Conservation (phyloP, 2,329 filamentous ascomycete species). For the Phaeosphaeriaceae sp. region DNA sequence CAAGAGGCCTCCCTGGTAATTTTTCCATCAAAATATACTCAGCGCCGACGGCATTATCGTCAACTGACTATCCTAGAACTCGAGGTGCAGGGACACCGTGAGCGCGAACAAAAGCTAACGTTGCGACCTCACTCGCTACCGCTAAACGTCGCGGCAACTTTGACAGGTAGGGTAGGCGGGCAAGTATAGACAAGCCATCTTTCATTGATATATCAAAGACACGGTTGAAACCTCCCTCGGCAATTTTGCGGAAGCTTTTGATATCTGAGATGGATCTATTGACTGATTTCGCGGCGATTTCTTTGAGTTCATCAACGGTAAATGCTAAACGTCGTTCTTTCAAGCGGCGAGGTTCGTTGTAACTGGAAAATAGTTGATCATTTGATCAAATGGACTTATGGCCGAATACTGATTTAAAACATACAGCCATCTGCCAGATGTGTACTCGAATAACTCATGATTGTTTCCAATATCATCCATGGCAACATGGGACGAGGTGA, state of each 20-base stretch:
- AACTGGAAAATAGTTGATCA: conserved; percentile 12
- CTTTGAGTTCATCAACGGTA: conserved; percentile 29
- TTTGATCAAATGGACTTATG: neutral
- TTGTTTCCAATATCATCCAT: no score
- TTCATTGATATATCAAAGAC: conserved; percentile 39
- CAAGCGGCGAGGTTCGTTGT: conserved; percentile 29
- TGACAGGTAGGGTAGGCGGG: conserved; percentile 43
- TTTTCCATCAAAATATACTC: conserved; percentile 46
- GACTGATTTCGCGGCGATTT: conserved; percentile 25
- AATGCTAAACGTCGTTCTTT: conserved; percentile 28
- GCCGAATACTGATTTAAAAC: neutral
- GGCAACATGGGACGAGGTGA: no score
- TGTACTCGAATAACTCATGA: conserved; percentile 33
- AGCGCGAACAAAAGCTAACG: conserved; percentile 38
- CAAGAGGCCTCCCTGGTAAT: conserved; percentile 24
- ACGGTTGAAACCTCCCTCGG: conserved; percentile 48
- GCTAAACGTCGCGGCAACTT: conserved; percentile 34
- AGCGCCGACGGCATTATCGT: conserved; percentile 29
- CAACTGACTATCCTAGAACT: conserved; percentile 27
- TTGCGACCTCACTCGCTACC: conserved; percentile 49
- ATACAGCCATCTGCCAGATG: conserved; percentile 33
- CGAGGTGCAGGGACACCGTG: conserved; percentile 33
- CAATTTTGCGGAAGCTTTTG: conserved; percentile 37
- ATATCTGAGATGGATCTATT: conserved; percentile 21
- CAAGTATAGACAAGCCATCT: conserved; percentile 37